Conservation (phyloP, 2,329 filamentous ascomycete species). For the Aspergillus sojae region DNA sequence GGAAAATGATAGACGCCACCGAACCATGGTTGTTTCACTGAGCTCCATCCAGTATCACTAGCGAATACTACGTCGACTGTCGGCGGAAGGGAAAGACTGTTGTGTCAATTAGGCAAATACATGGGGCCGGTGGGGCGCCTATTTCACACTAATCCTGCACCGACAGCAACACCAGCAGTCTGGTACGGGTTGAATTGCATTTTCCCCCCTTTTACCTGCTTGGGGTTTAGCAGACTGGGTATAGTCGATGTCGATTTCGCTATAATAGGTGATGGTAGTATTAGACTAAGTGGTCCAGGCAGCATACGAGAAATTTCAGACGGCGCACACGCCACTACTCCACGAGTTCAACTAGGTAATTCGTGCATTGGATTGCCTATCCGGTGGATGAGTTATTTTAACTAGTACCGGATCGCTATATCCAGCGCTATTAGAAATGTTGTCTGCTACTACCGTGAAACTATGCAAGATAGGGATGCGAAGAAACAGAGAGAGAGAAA, state of each 20-base stretch:
- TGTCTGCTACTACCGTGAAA: neutral
- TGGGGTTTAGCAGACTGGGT: neutral
- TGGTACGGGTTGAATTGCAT: neutral
- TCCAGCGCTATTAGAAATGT: neutral
- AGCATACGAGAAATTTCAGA: neutral
- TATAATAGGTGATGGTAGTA: neutral
- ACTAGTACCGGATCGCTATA: neutral
- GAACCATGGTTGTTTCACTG: neutral
- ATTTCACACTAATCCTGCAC: neutral
- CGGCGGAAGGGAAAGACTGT: neutral
- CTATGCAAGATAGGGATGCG: neutral
- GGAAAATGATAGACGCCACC: conserved; percentile 1
- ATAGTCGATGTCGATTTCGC: neutral
- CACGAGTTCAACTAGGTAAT: neutral
- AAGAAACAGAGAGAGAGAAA: neutral
- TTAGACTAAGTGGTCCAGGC: neutral
- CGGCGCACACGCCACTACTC: neutral
- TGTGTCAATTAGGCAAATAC: neutral
- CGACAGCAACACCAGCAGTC: neutral
- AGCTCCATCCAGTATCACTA: neutral
- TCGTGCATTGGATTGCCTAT: neutral
- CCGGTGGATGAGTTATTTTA: neutral
- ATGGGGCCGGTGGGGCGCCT: neutral
- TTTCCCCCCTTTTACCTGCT: neutral
- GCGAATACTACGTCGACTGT: neutral